A percentile compares a stretch with the other conserved stretches of the same genome.
Evolutionary conservation across 2,329 filamentous ascomycete genomes (phyloP).

Genomic region (Fusarium annulatum): DNA sequence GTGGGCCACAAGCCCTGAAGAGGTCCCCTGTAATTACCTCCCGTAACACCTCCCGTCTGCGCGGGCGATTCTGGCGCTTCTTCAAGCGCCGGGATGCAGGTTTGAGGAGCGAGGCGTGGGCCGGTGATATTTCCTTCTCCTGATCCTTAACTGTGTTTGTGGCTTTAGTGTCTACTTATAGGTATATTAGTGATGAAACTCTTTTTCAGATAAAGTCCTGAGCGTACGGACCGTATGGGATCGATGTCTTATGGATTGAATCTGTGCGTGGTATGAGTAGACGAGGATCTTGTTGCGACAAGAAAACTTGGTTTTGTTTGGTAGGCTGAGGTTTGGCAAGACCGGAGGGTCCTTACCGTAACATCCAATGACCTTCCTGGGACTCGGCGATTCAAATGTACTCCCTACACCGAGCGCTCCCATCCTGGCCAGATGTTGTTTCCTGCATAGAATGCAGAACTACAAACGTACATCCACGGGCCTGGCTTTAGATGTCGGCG

Average conservation of each 20-base stretch:
- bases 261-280: neutral
- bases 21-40: too few relatives aligned
- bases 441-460: too few relatives aligned
- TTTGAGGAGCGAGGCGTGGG: accelerated
- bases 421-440: too few relatives aligned
- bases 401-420: too few relatives aligned
- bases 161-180: neutral
- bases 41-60: neutral
- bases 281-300: neutral
- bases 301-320: neutral
- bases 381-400: too few relatives aligned
- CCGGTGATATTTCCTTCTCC: neutral
- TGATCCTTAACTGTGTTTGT: accelerated
- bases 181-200: neutral
- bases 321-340: neutral
- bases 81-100: neutral
- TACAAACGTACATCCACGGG: too few relatives aligned
- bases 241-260: neutral
- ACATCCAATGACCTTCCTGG: neutral
- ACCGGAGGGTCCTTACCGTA: neutral
- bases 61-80: neutral
- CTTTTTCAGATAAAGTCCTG: neutral
- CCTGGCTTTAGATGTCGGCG: too few relatives aligned
- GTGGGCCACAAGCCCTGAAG: too few relatives aligned
- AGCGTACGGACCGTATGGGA: neutral